phyloP scores from a whole-genome alignment of 2,329 filamentous ascomycete genomes.

The Chaetomiaceae sp. region DNA sequence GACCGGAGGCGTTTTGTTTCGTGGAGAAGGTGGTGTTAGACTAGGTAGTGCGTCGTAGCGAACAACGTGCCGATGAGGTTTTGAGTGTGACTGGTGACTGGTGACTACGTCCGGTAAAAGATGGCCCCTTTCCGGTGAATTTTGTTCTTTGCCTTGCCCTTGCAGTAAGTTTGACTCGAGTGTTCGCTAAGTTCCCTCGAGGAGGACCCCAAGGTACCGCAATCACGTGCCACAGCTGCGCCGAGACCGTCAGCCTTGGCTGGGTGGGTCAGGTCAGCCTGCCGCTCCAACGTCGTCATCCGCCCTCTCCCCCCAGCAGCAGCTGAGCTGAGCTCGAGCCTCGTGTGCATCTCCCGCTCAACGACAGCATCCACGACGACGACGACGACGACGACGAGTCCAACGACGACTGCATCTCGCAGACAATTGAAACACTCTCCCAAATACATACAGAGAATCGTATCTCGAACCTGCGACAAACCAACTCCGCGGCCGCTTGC shows the following conservation, averaged over 20 bases:
- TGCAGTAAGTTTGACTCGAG: not conserved
- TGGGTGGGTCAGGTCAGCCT: slow-evolving; percentile 6
- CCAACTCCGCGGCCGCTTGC: not conserved
- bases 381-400: not conserved
- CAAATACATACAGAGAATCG: too few species aligned
- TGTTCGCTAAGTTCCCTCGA: not conserved
- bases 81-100: too few species aligned
- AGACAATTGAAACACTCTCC: not conserved
- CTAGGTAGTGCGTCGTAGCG: not conserved
- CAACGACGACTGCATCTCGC: not conserved
- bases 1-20: not conserved
- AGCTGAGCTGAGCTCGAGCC: slow-evolving; percentile 11
- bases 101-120: too few species aligned
- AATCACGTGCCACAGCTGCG: slow-evolving; percentile 4
- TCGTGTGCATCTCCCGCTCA: not conserved
- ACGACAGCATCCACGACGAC: not conserved
- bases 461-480: not conserved
- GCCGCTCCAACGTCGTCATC: slow-evolving; percentile 16
- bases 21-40: not conserved
- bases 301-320: too few species aligned
- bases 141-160: too few species aligned
- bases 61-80: not conserved
- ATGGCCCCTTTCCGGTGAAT: too few species aligned
- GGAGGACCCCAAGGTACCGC: not conserved
- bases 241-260: slow-evolving; percentile 10